Evolutionary conservation across 1,139 yeast genomes (phyloP).

Genomic region (Martiniozyma asiatica): DNA sequence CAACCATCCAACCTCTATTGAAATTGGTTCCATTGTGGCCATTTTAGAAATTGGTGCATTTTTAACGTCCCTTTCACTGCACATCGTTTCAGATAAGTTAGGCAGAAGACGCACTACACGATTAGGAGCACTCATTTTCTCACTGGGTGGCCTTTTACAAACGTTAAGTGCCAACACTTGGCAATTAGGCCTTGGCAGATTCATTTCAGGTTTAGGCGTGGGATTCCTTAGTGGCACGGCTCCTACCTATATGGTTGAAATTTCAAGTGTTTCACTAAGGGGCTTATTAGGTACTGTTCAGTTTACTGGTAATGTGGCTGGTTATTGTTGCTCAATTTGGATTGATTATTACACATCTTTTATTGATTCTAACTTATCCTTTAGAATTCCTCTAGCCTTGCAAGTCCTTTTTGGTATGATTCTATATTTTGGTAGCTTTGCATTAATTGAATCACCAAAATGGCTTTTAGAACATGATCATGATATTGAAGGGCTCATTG

Average conservation of each 20-base stretch:
- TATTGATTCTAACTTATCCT: slow-evolving; percentile 43
- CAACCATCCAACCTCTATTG: slow-evolving; percentile 54
- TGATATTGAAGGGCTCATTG: slow-evolving; percentile 79
- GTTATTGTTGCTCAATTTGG: slow-evolving; percentile 84
- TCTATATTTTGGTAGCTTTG: slow-evolving; percentile 57
- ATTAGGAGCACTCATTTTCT: slow-evolving; percentile 70
- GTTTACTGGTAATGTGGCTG: slow-evolving; percentile 83
- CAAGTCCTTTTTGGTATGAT: slow-evolving; percentile 69
- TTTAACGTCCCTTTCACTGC: slow-evolving; percentile 64
- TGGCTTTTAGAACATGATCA: slow-evolving; percentile 84
- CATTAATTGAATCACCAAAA: slow-evolving; percentile 80
- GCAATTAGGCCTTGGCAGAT: slow-evolving; percentile 57
- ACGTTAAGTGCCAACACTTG: slow-evolving; percentile 39
- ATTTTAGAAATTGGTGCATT: slow-evolving; percentile 77
- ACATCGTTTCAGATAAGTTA: slow-evolving; percentile 59
- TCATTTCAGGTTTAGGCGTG: slow-evolving; percentile 77
- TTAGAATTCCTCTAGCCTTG: slow-evolving; percentile 70
- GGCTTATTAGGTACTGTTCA: slow-evolving; percentile 87
- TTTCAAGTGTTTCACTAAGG: slow-evolving; percentile 78
- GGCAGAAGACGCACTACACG: slow-evolving; percentile 77
- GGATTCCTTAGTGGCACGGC: slow-evolving; percentile 87
- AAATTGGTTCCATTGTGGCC: slow-evolving; percentile 75
- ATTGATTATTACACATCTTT: slow-evolving; percentile 72
- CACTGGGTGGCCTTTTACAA: slow-evolving; percentile 72
- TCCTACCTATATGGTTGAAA: slow-evolving; percentile 90